phyloP scores from a whole-genome alignment of 768 basidiomycete genomes.

The Boletus rubropictus region DNA sequence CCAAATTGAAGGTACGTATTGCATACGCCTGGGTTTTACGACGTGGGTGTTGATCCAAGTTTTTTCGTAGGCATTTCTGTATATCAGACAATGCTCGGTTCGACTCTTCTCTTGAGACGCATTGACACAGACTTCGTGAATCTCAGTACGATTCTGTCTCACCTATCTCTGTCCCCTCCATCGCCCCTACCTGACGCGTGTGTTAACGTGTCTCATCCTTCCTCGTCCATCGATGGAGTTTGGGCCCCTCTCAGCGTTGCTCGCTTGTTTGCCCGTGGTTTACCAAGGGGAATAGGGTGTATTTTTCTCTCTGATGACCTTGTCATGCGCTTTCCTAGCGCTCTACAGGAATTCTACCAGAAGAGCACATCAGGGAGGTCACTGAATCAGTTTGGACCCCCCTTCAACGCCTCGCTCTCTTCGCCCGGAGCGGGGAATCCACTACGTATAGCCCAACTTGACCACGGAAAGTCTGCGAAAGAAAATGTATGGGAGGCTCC shows the following conservation, averaged over 20 bases:
- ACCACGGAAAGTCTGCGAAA: slow-evolving; percentile 2
- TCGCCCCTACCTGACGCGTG: slow-evolving; percentile 41
- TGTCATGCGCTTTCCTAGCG: slow-evolving; percentile 56
- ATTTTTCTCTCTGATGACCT: slow-evolving; percentile 60
- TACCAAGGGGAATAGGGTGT: slow-evolving; percentile 35
- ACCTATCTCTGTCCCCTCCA: slow-evolving; percentile 30
- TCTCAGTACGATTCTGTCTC: slow-evolving; percentile 44
- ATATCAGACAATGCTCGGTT: slow-evolving; percentile 61
- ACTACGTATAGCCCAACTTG: slow-evolving; percentile 1
- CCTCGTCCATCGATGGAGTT: slow-evolving; percentile 49
- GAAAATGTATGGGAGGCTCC: slow-evolving; percentile 20
- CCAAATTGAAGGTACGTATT: slow-evolving; percentile 59
- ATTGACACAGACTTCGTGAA: slow-evolving; percentile 79
- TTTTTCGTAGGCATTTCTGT: slow-evolving; percentile 58
- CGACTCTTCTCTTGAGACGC: slow-evolving; percentile 55
- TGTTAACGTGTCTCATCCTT: slow-evolving; percentile 47
- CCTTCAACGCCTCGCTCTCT: slow-evolving; percentile 44
- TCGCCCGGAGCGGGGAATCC: background rate
- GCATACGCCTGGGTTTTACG: background rate
- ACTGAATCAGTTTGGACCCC: slow-evolving; percentile 59
- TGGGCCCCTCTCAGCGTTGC: slow-evolving; percentile 65
- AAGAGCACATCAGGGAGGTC: slow-evolving; percentile 42
- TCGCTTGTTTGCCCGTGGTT: slow-evolving; percentile 35
- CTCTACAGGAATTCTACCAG: slow-evolving; percentile 53
- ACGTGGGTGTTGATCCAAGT: slow-evolving; percentile 7